A percentile compares a stretch with the other conserved stretches of the same genome.
Evolutionary conservation across 495 filamentous ascomycete species (phyloP).

Genomic region (Podospora appendiculata): DNA sequence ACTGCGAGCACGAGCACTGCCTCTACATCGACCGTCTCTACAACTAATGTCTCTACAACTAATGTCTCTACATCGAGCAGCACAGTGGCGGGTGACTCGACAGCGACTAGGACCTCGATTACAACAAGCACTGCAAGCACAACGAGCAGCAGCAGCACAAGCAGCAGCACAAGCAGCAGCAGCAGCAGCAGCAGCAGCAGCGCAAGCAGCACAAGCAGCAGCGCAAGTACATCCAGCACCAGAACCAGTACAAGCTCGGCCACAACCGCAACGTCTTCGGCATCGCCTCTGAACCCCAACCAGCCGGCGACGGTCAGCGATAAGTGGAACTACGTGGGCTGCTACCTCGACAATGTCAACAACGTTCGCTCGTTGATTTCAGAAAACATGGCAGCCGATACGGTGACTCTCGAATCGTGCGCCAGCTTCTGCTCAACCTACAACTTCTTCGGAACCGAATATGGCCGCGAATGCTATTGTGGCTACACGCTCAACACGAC

Average conservation of each 20-base stretch:
- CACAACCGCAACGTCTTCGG: not conserved
- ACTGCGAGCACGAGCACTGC: not conserved
- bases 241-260: not conserved
- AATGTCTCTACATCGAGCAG: not conserved
- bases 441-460: constrained; percentile 15
- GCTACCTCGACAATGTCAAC: constrained; percentile 20
- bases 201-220: not conserved
- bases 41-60: not conserved
- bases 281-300: constrained; percentile 1
- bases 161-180: not conserved
- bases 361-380: constrained; percentile 42
- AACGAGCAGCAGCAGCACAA: not conserved
- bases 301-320: not conserved
- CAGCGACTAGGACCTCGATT: not conserved
- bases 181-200: too few relatives aligned
- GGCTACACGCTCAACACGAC: constrained; percentile 15
- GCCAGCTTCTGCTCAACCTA: constrained; percentile 41
- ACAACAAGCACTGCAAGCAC: not conserved
- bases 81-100: not conserved
- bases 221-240: not conserved
- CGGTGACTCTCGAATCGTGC: constrained; percentile 47
- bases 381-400: constrained; percentile 26
- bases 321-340: constrained; percentile 19
- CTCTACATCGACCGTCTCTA: not conserved
- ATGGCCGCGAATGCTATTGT: constrained; percentile 10